These are phyloP conservation scores for Hypericum perforatum DNA, from an alignment of 345 rosid genomes.

Conservation along the genomic window DNA sequence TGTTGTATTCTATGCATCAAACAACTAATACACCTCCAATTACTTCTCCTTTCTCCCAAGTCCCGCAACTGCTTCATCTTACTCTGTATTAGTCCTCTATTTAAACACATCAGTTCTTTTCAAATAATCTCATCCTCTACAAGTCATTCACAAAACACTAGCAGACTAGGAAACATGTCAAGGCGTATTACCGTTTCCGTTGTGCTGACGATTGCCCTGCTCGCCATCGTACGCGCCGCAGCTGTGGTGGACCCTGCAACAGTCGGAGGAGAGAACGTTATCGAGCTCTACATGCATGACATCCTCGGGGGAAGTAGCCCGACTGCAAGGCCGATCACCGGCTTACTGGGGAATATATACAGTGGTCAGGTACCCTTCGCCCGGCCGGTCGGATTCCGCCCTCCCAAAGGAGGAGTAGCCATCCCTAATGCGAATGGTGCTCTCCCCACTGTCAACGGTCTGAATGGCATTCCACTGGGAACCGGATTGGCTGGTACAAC, in stretches of 20 bases:
- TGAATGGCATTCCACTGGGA: slow-evolving; percentile 76
- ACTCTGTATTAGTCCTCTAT: too few relatives aligned
- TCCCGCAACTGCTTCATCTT: too few relatives aligned
- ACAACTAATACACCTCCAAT: too few relatives aligned
- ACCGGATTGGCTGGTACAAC: slow-evolving; percentile 79
- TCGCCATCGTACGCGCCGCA: not conserved
- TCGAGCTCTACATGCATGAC: slow-evolving; percentile 91
- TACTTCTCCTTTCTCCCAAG: too few relatives aligned
- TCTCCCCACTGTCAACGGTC: slow-evolving; percentile 68
- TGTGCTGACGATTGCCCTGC: too few relatives aligned
- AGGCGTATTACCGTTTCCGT: too few relatives aligned
- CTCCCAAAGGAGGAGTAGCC: slow-evolving; percentile 55
- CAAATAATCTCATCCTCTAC: too few relatives aligned
- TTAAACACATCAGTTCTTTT: too few relatives aligned
- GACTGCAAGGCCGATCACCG: slow-evolving; percentile 82
- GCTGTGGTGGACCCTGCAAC: slow-evolving; percentile 33
- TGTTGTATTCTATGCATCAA: too few relatives aligned
- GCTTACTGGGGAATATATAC: slow-evolving; percentile 89
- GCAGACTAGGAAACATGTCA: too few relatives aligned
- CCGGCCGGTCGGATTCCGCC: slow-evolving; percentile 59
- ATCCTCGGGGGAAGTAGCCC: slow-evolving; percentile 84
- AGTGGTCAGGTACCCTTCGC: slow-evolving; percentile 94
- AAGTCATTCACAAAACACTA: too few relatives aligned
- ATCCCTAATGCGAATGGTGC: slow-evolving; percentile 91
- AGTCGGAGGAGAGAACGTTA: slow-evolving; percentile 33